Evolutionary conservation across 2,329 filamentous ascomycete genomes (phyloP).

Genomic region (Pseudogymnoascus sp.): DNA sequence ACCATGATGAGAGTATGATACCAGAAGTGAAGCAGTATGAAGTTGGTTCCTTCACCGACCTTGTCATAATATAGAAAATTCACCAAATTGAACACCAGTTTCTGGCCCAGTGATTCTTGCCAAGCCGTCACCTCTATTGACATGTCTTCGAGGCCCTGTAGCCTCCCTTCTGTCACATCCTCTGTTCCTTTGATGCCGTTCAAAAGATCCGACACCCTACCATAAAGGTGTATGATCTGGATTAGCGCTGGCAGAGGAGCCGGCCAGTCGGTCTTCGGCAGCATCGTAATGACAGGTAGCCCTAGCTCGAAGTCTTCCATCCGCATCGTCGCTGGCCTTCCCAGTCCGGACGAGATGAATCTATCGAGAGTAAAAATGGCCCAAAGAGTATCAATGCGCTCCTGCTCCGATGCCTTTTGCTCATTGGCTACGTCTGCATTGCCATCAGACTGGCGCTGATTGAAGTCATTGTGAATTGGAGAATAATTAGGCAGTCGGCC

Average conservation of each 20-base stretch:
- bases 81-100: conserved; percentile 72
- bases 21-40: conserved; percentile 81
- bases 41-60: conserved; percentile 74
- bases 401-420: conserved; percentile 31
- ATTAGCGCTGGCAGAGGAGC: conserved; percentile 73
- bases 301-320: conserved; percentile 79
- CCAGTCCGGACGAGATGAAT: conserved; percentile 80
- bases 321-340: conserved; percentile 72
- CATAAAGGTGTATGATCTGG: conserved; percentile 78
- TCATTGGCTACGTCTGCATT: neutral
- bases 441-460: conserved; percentile 11
- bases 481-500: conserved; percentile 12
- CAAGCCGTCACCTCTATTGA: conserved; percentile 67
- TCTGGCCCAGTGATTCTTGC: conserved; percentile 65
- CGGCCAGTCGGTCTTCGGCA: conserved; percentile 60
- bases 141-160: conserved; percentile 66
- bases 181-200: conserved; percentile 70
- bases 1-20: conserved; percentile 82
- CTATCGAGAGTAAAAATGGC: conserved; percentile 81
- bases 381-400: conserved; percentile 84
- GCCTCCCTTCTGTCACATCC: conserved; percentile 67
- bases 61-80: conserved; percentile 84
- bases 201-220: conserved; percentile 72
- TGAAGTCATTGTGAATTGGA: conserved; percentile 11
- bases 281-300: conserved; percentile 47